phyloP scores from a whole-genome alignment of 805 yeast genomes.

The Candida coleopterorum region DNA sequence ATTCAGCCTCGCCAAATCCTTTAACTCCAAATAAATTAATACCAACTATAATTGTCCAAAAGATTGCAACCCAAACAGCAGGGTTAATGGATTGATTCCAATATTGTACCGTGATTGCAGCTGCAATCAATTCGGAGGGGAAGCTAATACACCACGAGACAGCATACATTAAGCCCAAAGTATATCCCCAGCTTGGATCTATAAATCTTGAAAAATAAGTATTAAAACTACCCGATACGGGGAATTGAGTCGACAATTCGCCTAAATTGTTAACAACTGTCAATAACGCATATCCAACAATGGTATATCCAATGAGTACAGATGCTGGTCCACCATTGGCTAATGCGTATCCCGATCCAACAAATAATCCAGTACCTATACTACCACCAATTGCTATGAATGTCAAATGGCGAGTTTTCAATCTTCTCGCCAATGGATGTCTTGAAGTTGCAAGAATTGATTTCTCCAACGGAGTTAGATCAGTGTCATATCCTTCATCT shows the following conservation, averaged over 20 bases:
- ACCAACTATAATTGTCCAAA: conserved; percentile 22
- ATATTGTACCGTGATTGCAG: conserved; percentile 30
- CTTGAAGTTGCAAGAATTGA: conserved; percentile 35
- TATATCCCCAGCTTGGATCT: conserved; percentile 34
- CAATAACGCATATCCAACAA: conserved; percentile 53
- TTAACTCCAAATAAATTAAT: conserved; percentile 32
- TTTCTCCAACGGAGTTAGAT: conserved; percentile 35
- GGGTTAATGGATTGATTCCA: conserved; percentile 30
- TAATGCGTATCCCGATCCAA: conserved; percentile 43
- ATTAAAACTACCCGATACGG: conserved; percentile 34
- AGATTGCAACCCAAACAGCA: conserved; percentile 33
- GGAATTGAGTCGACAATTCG: conserved; percentile 52
- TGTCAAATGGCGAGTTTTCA: conserved; percentile 47
- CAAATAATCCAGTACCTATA: conserved; percentile 60
- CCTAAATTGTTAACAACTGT: conserved; percentile 58
- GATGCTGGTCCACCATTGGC: conserved; percentile 37
- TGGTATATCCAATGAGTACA: conserved; percentile 48
- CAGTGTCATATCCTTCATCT: conserved; percentile 37
- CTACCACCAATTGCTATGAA: conserved; percentile 70
- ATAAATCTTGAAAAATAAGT: conserved; percentile 33
- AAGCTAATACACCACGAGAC: conserved; percentile 31
- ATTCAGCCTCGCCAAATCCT: conserved; percentile 37
- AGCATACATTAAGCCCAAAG: conserved; percentile 31
- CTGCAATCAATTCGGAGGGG: conserved; percentile 35
- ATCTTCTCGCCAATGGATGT: conserved; percentile 42